These are phyloP conservation scores for Smallanthus sonchifolius DNA, from an alignment of 129 eudicot species.

Conservation along the genomic window DNA sequence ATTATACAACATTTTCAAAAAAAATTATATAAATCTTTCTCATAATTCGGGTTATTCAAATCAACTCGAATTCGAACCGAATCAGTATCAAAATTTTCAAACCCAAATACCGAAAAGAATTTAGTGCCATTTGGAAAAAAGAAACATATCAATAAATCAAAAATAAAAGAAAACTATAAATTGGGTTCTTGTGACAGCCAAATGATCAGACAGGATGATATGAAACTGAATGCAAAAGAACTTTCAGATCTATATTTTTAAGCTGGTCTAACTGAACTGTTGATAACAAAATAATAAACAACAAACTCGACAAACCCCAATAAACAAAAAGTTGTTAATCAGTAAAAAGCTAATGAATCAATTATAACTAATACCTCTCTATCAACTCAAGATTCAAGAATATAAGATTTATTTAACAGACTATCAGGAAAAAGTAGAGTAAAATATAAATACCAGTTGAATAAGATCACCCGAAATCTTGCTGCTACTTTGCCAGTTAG, in stretches of 20 bases:
- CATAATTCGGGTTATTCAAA: too few relatives aligned
- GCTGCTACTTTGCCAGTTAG: constrained; percentile 44
- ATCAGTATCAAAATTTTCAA: too few relatives aligned
- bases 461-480: constrained; percentile 35
- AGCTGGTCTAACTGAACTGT: background rate
- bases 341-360: constrained; percentile 8
- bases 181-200: background rate
- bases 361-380: constrained; percentile 11
- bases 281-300: background rate
- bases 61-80: too few relatives aligned
- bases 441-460: constrained; percentile 29
- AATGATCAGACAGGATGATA: background rate
- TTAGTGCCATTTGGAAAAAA: too few relatives aligned
- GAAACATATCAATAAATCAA: too few relatives aligned
- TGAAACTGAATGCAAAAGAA: background rate
- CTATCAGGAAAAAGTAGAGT: constrained; percentile 18
- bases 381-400: constrained; percentile 18
- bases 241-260: background rate
- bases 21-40: too few relatives aligned
- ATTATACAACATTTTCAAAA: too few relatives aligned
- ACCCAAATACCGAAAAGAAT: too few relatives aligned
- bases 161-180: too few relatives aligned
- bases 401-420: constrained; percentile 26
- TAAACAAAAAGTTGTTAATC: background rate
- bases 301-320: background rate